These are phyloP conservation scores for Beauveria caledonica DNA, from an alignment of 2,329 filamentous ascomycete species.

Conservation along the genomic window DNA sequence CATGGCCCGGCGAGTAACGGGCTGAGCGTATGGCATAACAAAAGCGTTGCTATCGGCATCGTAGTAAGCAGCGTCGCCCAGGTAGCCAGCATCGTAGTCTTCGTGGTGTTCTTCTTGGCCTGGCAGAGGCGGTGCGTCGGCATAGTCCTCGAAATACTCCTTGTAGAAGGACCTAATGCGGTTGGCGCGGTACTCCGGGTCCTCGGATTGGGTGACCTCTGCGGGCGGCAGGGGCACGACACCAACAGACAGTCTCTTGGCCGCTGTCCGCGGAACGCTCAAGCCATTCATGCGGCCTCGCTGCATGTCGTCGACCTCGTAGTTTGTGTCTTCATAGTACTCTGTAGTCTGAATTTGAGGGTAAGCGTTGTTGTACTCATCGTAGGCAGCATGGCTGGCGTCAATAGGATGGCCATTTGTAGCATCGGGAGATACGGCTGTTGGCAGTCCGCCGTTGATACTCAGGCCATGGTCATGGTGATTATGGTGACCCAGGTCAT, in stretches of 20 bases:
- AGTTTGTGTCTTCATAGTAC: conserved; percentile 26
- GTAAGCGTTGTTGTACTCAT: conserved; percentile 15
- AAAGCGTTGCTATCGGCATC: conserved; percentile 63
- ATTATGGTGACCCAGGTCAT: conserved; percentile 17
- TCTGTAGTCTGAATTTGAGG: conserved; percentile 23
- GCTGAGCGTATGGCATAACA: conserved; percentile 76
- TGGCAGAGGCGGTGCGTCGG: conserved; percentile 34
- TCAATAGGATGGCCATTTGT: conserved; percentile 13
- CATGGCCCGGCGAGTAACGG: conserved; percentile 84
- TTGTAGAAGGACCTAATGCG: conserved; percentile 98
- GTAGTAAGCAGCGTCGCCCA: conserved; percentile 58
- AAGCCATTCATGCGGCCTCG: conserved; percentile 29
- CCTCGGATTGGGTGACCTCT: conserved; percentile 70
- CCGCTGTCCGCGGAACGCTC: conserved; percentile 46
- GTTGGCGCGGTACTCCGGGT: conserved; percentile 90
- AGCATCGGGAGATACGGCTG: conserved; percentile 18
- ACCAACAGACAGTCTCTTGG: conserved; percentile 56
- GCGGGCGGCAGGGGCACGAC: conserved; percentile 83
- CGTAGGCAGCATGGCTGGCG: conserved; percentile 11
- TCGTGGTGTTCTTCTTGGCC: conserved; percentile 52
- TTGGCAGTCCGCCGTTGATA: conserved; percentile 28
- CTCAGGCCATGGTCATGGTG: conserved; percentile 24
- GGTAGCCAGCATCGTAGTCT: conserved; percentile 64
- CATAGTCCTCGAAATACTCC: conserved; percentile 92
- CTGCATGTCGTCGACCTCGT: conserved; percentile 16